phyloP scores from a whole-genome alignment of 441 rosid species.

The Pelargonium myrrhifolium region DNA sequence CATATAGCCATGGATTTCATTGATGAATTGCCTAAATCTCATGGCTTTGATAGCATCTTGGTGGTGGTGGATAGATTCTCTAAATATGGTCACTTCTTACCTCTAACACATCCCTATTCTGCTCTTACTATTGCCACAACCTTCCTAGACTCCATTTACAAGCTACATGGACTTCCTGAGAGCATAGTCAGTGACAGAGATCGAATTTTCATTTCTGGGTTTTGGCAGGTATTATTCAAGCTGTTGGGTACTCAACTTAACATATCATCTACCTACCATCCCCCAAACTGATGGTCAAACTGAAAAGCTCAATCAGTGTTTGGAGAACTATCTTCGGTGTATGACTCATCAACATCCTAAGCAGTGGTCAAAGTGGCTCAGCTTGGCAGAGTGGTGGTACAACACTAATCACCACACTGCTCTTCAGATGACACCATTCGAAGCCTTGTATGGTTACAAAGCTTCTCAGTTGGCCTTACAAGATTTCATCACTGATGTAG shows the following conservation, averaged over 20 bases:
- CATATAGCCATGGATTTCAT: constrained; percentile 6
- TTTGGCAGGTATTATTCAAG: background rate
- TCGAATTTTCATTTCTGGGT: too few relatives aligned
- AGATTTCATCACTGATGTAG: background rate
- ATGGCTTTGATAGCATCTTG: background rate
- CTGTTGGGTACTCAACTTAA: background rate
- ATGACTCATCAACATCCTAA: background rate
- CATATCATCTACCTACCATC: background rate
- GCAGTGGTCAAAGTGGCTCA: background rate
- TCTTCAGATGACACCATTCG: background rate
- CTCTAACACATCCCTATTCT: background rate
- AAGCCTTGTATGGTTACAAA: background rate
- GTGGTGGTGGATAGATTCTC: background rate
- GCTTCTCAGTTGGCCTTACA: background rate
- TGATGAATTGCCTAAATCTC: background rate
- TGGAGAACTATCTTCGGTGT: background rate
- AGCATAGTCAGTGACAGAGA: background rate
- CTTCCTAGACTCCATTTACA: background rate
- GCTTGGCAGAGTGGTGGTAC: background rate
- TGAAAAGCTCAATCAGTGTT: background rate
- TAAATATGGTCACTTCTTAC: background rate
- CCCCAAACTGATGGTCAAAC: background rate
- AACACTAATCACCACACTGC: background rate
- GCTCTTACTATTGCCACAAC: background rate
- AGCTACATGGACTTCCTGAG: background rate